Base-by-base conservation (phyloP, 306 rosid species). In the Psophocarpus tetragonolobus region DNA sequence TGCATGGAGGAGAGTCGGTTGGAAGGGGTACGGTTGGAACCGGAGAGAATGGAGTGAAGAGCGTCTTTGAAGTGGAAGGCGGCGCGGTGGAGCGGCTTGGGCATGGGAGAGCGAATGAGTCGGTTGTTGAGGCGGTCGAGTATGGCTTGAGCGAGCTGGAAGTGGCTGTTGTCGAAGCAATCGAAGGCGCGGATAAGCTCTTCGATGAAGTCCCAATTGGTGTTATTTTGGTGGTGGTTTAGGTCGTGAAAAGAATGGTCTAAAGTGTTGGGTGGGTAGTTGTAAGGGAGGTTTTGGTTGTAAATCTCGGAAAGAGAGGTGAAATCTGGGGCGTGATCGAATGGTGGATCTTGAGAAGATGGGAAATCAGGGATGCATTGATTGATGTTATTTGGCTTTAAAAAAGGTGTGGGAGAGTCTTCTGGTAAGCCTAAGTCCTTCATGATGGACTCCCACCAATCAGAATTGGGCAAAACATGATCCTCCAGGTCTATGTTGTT, bases 401-500 rank as follows among this genome's bases (percentile, higher is more conserved):
- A 72, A 18, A 82, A 60, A 21, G 90, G 85, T 6, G 71, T 36
- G 17, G 60, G 73, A 17, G 90, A 83, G 12, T 87, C 97, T 6
- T 92, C 96, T 20, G 88, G 88, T 29, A 92, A 82, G 6, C 87
- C 96, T 74, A 94, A 79, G 23, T 94, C 98, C 41, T 78, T 88
- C 90, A 92, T 89, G 80, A 94, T 83, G 13, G 92, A 80, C 23
- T 94, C 97, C 98, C 97, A 94, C 98, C 97, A 94, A 27, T 94
- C 98, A 32, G 90, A 87, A 78, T 72, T 85, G 2, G 89, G 95
- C 75, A 88, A 77, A 35, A 38, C 87, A 62, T 90, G 94, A 50
- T 94, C 96, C 14, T 90, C 98, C 91, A 86, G 85, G 30, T 85
- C 96, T 1, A 80, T 26, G 67, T 11, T 24, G 66, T 10, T 84